Conservation (phyloP, 2,329 filamentous ascomycete species). For the Aureobasidium melanogenum region DNA sequence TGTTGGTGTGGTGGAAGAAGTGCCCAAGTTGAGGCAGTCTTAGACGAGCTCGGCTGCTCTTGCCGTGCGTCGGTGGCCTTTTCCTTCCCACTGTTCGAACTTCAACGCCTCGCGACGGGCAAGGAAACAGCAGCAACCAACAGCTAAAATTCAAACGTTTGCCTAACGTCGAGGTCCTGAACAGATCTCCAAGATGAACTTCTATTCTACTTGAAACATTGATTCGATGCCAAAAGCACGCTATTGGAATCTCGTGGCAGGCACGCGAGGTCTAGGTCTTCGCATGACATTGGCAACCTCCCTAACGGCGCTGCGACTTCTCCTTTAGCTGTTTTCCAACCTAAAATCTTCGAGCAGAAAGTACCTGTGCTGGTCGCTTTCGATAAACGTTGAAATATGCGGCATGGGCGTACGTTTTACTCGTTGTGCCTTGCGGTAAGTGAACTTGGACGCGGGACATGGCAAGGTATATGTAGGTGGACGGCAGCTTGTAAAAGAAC, state of each 20-base stretch:
- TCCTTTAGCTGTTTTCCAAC: neutral
- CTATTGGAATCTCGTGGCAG: neutral
- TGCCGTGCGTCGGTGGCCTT: neutral
- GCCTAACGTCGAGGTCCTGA: neutral
- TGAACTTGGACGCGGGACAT: neutral
- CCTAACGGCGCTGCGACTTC: neutral
- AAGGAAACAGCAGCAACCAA: conserved; percentile 3
- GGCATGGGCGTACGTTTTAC: neutral
- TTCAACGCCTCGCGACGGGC: neutral
- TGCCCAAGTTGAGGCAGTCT: neutral
- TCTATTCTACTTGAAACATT: neutral
- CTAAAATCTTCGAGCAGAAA: neutral
- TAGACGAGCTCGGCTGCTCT: conserved; percentile 1
- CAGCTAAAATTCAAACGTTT: neutral
- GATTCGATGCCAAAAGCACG: neutral
- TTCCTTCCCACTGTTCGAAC: neutral
- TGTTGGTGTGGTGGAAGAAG: neutral
- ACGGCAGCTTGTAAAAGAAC: neutral
- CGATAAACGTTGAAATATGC: neutral
- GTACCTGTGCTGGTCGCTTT: neutral
- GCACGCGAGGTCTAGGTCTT: neutral
- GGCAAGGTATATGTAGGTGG: neutral
- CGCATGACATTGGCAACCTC: neutral
- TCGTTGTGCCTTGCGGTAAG: neutral
- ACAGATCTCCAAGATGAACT: neutral